Evolutionary conservation across 345 rosid genomes (phyloP), one percentile per base, ranked within the genome.

Genomic region (Rhodomyrtus tomentosa): DNA sequence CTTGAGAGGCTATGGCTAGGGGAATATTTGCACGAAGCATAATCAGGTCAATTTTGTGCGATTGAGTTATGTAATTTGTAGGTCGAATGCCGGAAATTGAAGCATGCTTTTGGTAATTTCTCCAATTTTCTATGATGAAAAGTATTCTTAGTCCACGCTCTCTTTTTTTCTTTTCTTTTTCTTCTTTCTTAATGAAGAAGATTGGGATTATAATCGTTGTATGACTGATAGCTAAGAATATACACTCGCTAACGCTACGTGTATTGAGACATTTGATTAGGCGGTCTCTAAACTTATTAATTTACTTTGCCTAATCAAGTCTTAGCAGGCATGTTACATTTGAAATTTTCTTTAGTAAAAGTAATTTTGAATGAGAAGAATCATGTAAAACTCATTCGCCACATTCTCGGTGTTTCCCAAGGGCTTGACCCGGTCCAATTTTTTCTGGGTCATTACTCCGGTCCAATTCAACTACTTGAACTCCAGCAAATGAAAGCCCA

Each of bases 141-240:
- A 7, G 16, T 16, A 32, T 24, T 62, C 22, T 62, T 62, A 32
- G 7, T 0, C 1, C 12, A 0, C 6, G 0, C 36, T 4, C 11
- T 16, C 5, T 14, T 50, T 50, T 50, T 58, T 29, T 16, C 7
- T 1, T 62, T 62, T 62, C 13, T 0, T 6, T 27, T 2, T 29
- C 40, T 0, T 59, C 29, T 20, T 53, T 62, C 22, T 62, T 62
- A 62, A 16, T 29, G 40, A 29, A 1, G 0, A 1, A 62, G 9
- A 20, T 32, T 16, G 12, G 24, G 42, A 62, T 29, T 3, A 62
- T 11, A 21, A 62, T 62, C 42, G 12, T 62, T 40, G 8, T 62
- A 5, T 18, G 9, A 62, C 32, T 62, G 11, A 21, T 62, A 16
- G 24, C 42, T 32, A 1, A 62, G 6, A 32, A 32, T 62, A 32